Evolutionary conservation across 345 rosid genomes (phyloP), one percentile per base, ranked within the genome.

Genomic region (Sonneratia alba): DNA sequence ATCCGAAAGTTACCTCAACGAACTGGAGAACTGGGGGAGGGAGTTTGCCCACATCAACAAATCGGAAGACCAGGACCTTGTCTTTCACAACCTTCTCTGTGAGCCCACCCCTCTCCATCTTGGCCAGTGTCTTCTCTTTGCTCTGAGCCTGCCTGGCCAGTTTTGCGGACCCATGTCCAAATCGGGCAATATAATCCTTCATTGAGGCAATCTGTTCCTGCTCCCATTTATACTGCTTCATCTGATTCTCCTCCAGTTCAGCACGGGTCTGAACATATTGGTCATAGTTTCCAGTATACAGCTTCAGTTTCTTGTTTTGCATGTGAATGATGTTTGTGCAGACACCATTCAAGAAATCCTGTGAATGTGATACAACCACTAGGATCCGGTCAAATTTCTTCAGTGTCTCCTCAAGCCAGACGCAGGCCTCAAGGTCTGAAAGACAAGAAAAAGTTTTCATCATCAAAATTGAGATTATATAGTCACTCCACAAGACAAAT

Each of bases 221-320:
- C 85, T 96, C 99, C 99, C 98, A 96, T 80, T 85, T 87, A 87
- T 92, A 96, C 71, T 96, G 96, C 76, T 96, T 96, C 99, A 96
- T 96, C 83, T 96, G 98, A 80, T 96, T 96, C 79, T 92, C 99
- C 76, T 96, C 99, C 66, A 96, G 81, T 47, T 91, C 99, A 53
- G 92, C 21, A 73, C 99, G 98, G 14, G 99, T 96, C 82, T 96
- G 99, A 72, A 84, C 87, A 77, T 96, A 96, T 82, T 96, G 99
- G 77, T 96, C 99, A 63, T 76, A 96, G 76, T 96, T 96, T 45
- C 99, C 99, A 55, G 95, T 78, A 78, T 91, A 96, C 7, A 86
- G 32, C 89, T 92, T 96, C 75, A 96, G 78, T 55, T 76, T 83
- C 81, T 83, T 92, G 84, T 72, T 92, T 73, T 96, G 99, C 99